Evolutionary conservation across 345 rosid genomes (phyloP), one percentile per base, ranked within the genome.

Genomic region (Populus davidiana): DNA sequence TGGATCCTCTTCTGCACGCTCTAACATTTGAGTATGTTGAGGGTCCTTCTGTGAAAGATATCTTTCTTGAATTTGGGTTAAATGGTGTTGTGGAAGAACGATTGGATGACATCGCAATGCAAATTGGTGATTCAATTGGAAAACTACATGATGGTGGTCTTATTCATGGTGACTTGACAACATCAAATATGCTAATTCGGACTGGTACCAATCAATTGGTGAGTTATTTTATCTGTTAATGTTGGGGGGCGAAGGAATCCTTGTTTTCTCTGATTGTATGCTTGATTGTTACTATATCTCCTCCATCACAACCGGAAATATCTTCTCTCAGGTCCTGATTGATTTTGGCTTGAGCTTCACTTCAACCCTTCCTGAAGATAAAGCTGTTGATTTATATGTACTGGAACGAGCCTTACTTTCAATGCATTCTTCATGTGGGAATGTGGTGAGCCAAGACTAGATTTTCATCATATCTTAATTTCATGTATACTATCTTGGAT

Each of bases 111-210:
- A 85, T 94, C 23, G 94, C 99, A 59, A 44, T 74, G 6, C 98
- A 96, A 86, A 94, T 96, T 78, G 99, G 98, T 2, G 85, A 78
- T 76, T 95, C 98, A 3, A 89, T 96, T 31, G 98, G 88, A 16
- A 96, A 96, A 81, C 84, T 94, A 27, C 99, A 96, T 78, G 99
- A 92, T 56, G 98, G 98, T 69, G 99, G 98, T 63, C 97, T 96
- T 73, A 78, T 92, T 83, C 99, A 96, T 77, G 99, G 99, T 44
- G 99, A 96, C 78, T 85, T 94, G 76, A 96, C 99, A 79, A 96
- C 99, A 0, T 92, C 98, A 36, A 94, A 96, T 82, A 94, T 96
- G 98, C 79, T 96, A 73, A 77, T 92, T 69, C 85, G 88, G 72
- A 83, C 78, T 56, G 92, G 84, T 69, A 86, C 87, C 35, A 90